Conservation (phyloP, 805 yeast species). For the Maudiozyma turicensis region DNA sequence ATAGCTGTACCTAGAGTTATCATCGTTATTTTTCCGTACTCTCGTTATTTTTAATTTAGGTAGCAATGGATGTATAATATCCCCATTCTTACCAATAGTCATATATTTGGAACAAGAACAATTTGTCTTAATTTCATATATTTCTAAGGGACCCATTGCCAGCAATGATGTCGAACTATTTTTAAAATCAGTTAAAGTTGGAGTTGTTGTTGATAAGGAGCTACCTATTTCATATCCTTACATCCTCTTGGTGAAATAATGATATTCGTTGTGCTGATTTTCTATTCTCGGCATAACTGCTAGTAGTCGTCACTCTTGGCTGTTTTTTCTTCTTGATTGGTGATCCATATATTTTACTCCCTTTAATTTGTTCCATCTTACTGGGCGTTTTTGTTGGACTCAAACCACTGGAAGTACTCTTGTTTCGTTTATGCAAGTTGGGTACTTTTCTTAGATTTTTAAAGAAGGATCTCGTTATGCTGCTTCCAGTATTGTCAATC, state of each 20-base stretch:
- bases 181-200: not conserved
- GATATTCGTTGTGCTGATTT: slow-evolving; percentile 26
- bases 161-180: slow-evolving; percentile 6
- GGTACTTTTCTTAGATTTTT: too few relatives aligned
- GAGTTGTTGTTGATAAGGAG: slow-evolving; percentile 1
- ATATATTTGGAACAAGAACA: slow-evolving; percentile 18
- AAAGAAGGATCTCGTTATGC: too few relatives aligned
- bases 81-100: slow-evolving; percentile 25
- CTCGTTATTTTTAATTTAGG: slow-evolving; percentile 53
- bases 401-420: too few relatives aligned
- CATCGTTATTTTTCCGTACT: slow-evolving; percentile 9
- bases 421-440: too few relatives aligned
- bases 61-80: slow-evolving; percentile 59
- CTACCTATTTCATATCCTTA: slow-evolving; percentile 18
- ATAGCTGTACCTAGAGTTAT: slow-evolving; percentile 33
- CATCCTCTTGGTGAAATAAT: slow-evolving; percentile 20
- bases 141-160: slow-evolving; percentile 24
- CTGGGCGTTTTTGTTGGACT: too few relatives aligned
- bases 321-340: not conserved
- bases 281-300: slow-evolving; percentile 6
- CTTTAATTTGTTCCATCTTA: not conserved
- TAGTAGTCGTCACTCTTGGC: not conserved
- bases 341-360: not conserved
- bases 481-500: too few relatives aligned
- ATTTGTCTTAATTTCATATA: slow-evolving; percentile 17